Evolutionary conservation across 2,329 filamentous ascomycete species (phyloP), one percentile per base, ranked within the genome.

Genomic region (Daldinia sp.): DNA sequence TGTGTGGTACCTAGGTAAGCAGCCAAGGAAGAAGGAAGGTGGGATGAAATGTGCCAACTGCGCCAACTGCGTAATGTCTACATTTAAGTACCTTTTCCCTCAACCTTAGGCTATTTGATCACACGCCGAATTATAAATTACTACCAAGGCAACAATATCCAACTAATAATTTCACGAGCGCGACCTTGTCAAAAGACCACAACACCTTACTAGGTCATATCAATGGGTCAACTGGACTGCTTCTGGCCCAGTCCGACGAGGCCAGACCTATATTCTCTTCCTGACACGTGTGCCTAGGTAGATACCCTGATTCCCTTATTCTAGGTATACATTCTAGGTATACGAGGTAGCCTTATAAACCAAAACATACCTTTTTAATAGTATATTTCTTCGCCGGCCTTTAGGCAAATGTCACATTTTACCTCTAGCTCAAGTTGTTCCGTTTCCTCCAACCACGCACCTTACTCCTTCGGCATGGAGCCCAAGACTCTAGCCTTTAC

Each of bases 401-500:
- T 62, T 63, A 65, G 54, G 49, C 58, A 64, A 59, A 62, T 64
- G 54, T 54, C 49, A 15, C 9, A 30, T 49, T 53, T 41, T 30
- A 29, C 50, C 34, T 49, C 32, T 17, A 25, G 32, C 11, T 63
- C 48, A 15, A 54, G 41, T 51, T 58, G 61, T 11, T 59, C 54
- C 17, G 41, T 49, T 13, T 21, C 54, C 19, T 51, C 39, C 4
- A 27, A 52, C 34, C 58, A 57, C 34, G 15, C 55, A 27, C 60
- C 60, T 7, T 68, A 49, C 43, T 69, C 27, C 45, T 63, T 66
- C 63, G 49, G 45, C 45, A 75, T 74, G 73, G 70, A 68, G 70
- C 45, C 67, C 68, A 35, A 60, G 11, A 66, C 67, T 23, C 39
- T 72, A 21, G 55, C 66, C 45, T 64, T 70, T 55, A 74, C 74